Conservation (phyloP, 1,284 basidiomycete species). For the Meripilus lineatus region DNA sequence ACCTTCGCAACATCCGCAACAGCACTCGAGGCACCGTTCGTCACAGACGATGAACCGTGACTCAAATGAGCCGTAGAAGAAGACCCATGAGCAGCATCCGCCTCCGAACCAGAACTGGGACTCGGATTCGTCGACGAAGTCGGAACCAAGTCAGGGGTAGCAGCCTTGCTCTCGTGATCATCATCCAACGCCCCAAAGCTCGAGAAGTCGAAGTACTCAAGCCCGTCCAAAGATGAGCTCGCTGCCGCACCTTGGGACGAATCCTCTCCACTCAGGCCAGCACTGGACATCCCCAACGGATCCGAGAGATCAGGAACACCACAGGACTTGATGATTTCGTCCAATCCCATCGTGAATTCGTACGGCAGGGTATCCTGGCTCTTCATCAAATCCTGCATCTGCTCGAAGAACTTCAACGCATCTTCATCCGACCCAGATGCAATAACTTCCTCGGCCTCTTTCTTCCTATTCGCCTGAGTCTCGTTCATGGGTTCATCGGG, state of each 20-base stretch:
- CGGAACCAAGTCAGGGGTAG: slow-evolving; percentile 63
- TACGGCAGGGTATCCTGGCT: slow-evolving; percentile 38
- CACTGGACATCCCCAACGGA: slow-evolving; percentile 11
- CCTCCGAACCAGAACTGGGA: slow-evolving; percentile 60
- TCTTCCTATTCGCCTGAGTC: slow-evolving; percentile 46
- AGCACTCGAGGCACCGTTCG: background rate
- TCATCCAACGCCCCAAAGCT: slow-evolving; percentile 51
- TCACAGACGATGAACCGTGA: background rate
- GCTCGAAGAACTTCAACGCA: slow-evolving; percentile 53
- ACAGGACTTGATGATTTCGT: slow-evolving; percentile 55
- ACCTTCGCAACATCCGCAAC: slow-evolving; percentile 25
- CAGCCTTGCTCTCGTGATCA: slow-evolving; percentile 50
- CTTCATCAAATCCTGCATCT: slow-evolving; percentile 58
- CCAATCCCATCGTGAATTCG: slow-evolving; percentile 56
- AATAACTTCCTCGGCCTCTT: slow-evolving; percentile 52
- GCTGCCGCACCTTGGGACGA: slow-evolving; percentile 7
- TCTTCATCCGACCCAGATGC: slow-evolving; percentile 69
- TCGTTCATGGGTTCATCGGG: slow-evolving; percentile 60
- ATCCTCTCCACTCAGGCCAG: background rate
- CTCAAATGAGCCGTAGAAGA: slow-evolving; percentile 3
- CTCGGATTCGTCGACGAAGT: slow-evolving; percentile 72
- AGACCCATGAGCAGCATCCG: slow-evolving; percentile 42
- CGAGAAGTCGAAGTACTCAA: slow-evolving; percentile 64
- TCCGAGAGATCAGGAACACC: slow-evolving; percentile 33
- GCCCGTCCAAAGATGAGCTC: slow-evolving; percentile 16